Evolutionary conservation across 2,329 filamentous ascomycete genomes (phyloP).

Genomic region (Neonectria punicea): DNA sequence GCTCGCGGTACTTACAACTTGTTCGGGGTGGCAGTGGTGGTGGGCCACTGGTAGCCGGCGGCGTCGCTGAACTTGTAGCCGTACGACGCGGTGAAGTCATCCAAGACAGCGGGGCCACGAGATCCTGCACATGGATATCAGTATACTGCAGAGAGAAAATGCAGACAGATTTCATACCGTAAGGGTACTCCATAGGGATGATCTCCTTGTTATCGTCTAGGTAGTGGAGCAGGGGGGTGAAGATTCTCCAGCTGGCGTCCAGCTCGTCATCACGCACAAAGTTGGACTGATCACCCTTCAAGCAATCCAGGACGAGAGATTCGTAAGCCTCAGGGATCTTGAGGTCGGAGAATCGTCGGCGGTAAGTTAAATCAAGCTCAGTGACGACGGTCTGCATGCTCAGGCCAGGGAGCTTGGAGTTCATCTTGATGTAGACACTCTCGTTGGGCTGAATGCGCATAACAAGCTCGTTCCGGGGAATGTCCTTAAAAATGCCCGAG

Average conservation of each 20-base stretch:
- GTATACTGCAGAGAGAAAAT: not conserved
- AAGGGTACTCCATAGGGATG: conserved; percentile 99
- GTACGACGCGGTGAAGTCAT: conserved; percentile 98
- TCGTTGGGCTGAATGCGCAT: conserved; percentile 99
- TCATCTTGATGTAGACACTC: conserved; percentile 99
- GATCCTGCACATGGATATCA: conserved; percentile 72
- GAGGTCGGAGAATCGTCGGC: conserved; percentile 96
- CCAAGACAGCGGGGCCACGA: conserved; percentile 92
- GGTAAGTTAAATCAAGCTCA: conserved; percentile 97
- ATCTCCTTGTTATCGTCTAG: conserved; percentile 99
- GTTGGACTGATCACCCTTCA: conserved; percentile 99
- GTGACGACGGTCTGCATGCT: conserved; percentile 99
- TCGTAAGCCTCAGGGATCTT: conserved; percentile 99
- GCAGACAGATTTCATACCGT: conserved; percentile 69
- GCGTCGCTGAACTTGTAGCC: conserved; percentile 99
- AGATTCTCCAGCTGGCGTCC: conserved; percentile 98
- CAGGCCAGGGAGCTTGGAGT: conserved; percentile 97
- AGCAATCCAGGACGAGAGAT: conserved; percentile 93
- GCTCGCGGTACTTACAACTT: conserved; percentile 74
- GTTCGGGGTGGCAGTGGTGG: conserved; percentile 76
- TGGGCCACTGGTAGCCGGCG: conserved; percentile 94
- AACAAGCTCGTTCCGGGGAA: conserved; percentile 98
- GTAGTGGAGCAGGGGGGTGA: conserved; percentile 96
- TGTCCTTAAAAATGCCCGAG: conserved; percentile 99
- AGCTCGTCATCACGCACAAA: conserved; percentile 97